Conservation (phyloP, 768 basidiomycete species). For the Cystobasidium ongulense region DNA sequence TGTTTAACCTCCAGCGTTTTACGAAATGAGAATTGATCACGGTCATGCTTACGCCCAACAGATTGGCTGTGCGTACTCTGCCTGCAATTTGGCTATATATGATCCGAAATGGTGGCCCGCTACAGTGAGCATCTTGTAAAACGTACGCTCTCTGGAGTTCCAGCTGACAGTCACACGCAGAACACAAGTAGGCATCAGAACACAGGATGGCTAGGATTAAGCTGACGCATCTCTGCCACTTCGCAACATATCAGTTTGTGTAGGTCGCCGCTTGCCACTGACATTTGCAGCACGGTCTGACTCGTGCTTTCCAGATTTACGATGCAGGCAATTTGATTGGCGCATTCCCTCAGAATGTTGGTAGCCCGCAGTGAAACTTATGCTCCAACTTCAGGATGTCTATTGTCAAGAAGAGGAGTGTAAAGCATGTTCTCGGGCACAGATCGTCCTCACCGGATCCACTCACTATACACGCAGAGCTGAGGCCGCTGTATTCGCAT, state of each 20-base stretch:
- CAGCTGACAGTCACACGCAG: neutral
- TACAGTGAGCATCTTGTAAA: neutral
- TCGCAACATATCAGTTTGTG: neutral
- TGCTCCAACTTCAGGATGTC: too few relatives aligned
- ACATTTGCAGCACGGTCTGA: neutral
- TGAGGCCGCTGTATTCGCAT: too few relatives aligned
- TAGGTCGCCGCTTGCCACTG: neutral
- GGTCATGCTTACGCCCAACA: neutral
- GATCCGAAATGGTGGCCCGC: constrained; percentile 23
- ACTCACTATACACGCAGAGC: too few relatives aligned
- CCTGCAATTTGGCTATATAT: constrained; percentile 46
- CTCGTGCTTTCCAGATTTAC: neutral
- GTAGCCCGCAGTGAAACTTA: neutral
- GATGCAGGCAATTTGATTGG: neutral
- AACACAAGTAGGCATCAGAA: neutral
- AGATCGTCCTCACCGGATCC: too few relatives aligned
- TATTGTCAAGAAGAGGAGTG: too few relatives aligned
- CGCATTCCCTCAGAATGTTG: neutral
- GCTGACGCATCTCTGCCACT: too few relatives aligned
- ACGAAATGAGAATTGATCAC: neutral
- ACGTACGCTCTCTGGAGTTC: neutral
- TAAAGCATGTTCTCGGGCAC: too few relatives aligned
- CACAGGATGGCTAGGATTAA: too few relatives aligned
- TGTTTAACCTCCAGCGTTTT: too few relatives aligned
- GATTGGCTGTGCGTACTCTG: constrained; percentile 55